Evolutionary conservation across 1,284 basidiomycete species (phyloP), one percentile per base, ranked within the genome.

Genomic region (Boletellus deceptivus): DNA sequence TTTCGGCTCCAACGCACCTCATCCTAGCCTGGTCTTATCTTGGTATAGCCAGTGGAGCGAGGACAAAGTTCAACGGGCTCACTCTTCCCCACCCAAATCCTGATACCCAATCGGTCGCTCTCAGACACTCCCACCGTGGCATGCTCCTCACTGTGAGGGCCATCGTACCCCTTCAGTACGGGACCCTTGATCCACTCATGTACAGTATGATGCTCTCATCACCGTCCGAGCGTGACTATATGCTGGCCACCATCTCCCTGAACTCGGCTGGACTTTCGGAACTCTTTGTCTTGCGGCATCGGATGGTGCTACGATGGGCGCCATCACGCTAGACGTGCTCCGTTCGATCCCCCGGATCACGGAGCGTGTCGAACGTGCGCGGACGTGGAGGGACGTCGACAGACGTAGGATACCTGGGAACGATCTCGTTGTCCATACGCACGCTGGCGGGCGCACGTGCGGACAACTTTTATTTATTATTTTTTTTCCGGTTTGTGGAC

Each of bases 1-100:
- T 59, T 36, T 60, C 58, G 5, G 62, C 55, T 8, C 59, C 58
- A 20, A 62, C 58, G 1, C 58, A 62, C 36, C 14, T 60, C 39
- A 14, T 62, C 5, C 22, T 60, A 13, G 36, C 46, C 4, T 16
- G 13, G n/a, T 51, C 49, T 3, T 48, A 46, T 18, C 49, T 35
- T 36, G 55, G 5, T 62, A 58, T 14, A 33, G 11, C 17, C 34
- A n/a, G 6, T 2, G 16, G n/a, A 7, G 7, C 1, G 50, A 9
- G 20, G 24, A 46, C 58, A 8, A 31, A 31, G 29, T 7, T 62
- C n/a, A 43, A 48, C 18, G 60, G 55, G 0, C 58, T 49, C 14
- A 0, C 44, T 5, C 37, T 60, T n/a, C 48, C 60, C 31, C 17
- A 29, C 16, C 31, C 37, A 7, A 4, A 41, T 11, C 6, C 14